Base-by-base conservation (phyloP, 805 yeast genomes). In the Zygoascus tannicola region DNA sequence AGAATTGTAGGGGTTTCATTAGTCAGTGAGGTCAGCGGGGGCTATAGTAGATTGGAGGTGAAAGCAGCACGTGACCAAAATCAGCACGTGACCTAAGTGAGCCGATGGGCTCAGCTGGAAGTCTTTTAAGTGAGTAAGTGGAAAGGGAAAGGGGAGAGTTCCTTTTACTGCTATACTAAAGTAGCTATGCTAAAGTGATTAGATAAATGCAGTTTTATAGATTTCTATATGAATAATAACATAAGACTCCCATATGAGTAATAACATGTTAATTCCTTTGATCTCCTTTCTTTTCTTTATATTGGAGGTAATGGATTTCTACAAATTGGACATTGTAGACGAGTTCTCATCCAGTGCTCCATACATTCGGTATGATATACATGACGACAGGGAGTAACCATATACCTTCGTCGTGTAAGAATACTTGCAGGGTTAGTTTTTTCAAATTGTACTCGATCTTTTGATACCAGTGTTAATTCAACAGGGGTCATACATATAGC, bases 271-370 rank as follows among this genome's bases (percentile, higher is more conserved):
- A 19, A 37, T 37, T 10, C 32, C n/a, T 28, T 28, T 15, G n/a
- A 4, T 18, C 23, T n/a, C n/a, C n/a, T n/a, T n/a, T n/a, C n/a
- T n/a, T n/a, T 10, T 23, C 22, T 18, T 64, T 62, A 85, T 43
- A 83, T 66, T 1, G 96, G 95, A 2, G 97, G 97, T 34, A 90
- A 65, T 19, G 85, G 74, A 44, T 77, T 76, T 56, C 97, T 73
- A 63, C 97, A 90, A 4, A 87, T 88, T 0, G 97, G 97, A 64
- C 97, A 90, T 56, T 87, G 95, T 41, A 90, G 64, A 55, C 87
- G 85, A 59, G 85, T 83, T 59, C 80, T 76, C 96, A 90, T 86
- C 97, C 97, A 90, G 49, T 74, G 77, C 57, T 85, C 94, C 50
- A 90, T 66, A 64, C 97, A 88, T n/a, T 75, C 79, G 1, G 85